A percentile compares a stretch with the other conserved stretches of the same genome.
phyloP scores from a whole-genome alignment of 192 early-diverging fungal genomes.

The Gamsiella multidivaricata region DNA sequence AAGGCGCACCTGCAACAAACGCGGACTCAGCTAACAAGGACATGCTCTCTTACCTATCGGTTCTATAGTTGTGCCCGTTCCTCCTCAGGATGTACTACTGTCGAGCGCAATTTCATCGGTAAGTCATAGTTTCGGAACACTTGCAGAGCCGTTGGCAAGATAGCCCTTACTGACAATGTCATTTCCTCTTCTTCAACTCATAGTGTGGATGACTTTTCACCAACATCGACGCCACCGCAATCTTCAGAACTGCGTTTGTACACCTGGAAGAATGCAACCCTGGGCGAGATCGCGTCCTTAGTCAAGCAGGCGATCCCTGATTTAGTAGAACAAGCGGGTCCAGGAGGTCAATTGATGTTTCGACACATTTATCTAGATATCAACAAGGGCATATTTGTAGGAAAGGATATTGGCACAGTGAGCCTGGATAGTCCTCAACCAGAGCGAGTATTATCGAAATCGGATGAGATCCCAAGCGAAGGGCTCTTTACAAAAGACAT shows the following conservation, averaged over 20 bases:
- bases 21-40: neutral
- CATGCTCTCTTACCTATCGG: neutral
- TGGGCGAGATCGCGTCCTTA: conserved; percentile 32
- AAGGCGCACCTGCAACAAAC: neutral
- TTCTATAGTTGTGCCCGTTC: conserved; percentile 39
- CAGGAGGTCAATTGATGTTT: conserved; percentile 24
- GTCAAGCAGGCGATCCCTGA: conserved; percentile 45
- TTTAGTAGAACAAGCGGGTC: conserved; percentile 5
- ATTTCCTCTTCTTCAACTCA: neutral
- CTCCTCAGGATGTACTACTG: conserved; percentile 38
- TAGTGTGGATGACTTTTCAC: conserved; percentile 26
- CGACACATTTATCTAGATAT: conserved; percentile 37
- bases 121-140: no score
- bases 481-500: conserved; percentile 24
- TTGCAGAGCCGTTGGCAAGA: neutral
- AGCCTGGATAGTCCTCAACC: conserved; percentile 1
- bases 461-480: neutral
- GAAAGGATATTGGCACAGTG: conserved; percentile 30
- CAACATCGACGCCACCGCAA: conserved; percentile 15
- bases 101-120: conserved; percentile 30
- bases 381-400: conserved; percentile 10
- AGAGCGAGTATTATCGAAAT: neutral
- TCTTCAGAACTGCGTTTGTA: conserved; percentile 36
- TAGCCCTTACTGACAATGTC: no score
- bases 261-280: conserved; percentile 51